Evolutionary conservation across 2,329 filamentous ascomycete genomes (phyloP), one percentile per base, ranked within the genome.

Genomic region (Neopestalotiopsis sp.): DNA sequence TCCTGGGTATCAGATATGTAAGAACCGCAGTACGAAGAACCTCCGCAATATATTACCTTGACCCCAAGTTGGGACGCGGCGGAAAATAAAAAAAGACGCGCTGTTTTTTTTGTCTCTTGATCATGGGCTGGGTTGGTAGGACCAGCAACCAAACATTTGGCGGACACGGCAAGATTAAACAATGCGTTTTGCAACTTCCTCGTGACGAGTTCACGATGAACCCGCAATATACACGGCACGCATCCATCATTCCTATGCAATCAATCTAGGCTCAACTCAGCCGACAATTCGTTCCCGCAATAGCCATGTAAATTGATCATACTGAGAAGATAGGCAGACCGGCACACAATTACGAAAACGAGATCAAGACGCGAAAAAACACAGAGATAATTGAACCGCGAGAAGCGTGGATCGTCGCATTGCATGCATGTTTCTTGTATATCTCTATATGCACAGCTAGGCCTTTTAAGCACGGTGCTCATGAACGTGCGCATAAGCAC

Each of bases 1-100:
- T 34, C 63, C 42, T 56, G 40, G 32, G 63, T 64, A 28, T 64
- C 38, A 64, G 61, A 64, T 64, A 64, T 64, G 61, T 64, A 64
- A 38, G 61, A 52, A 64, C 61, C 20, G 38, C 61, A 64, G 40
- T 49, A 49, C 13, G 24, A 32, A 28, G 24, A 34, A 34, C 32
- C 10, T 28, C 45, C 45, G 45, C 45, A 52, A 40, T 38, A 38
- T 40, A 38, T 66, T 66, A 38, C 40, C 40, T 14, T 38, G 32
- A 30, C 42, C 49, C n/a, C 6, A 66, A 34, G 49, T 66, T 38
- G 24, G 28, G n/a, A 56, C 63, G 45, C 28, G 30, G 30, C 45
- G 45, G 63, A 66, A 56, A 56, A 38, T 7, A 38, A 38, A 38
- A 38, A 38, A 38, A 38, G 10, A 38, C 34, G 34, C 49, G n/a